Evolutionary conservation across 1,139 yeast species (phyloP).

Genomic region (Nakaseomyces bracarensis): DNA sequence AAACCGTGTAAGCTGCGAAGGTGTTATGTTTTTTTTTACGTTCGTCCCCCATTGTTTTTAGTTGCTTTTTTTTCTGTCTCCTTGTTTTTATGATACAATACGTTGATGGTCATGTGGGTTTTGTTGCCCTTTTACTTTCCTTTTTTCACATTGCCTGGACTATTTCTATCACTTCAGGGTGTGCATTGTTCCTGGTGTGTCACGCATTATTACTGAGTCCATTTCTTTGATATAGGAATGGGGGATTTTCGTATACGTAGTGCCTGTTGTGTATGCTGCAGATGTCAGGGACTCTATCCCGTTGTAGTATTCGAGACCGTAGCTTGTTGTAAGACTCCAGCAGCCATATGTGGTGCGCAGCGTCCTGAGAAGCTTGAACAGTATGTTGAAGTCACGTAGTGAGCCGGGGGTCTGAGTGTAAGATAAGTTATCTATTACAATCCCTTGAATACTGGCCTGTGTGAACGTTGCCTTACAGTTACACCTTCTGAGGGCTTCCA

Average conservation of each 20-base stretch:
- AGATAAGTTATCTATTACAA: slow-evolving; percentile 29
- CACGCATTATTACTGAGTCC: slow-evolving; percentile 24
- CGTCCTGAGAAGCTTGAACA: slow-evolving; percentile 17
- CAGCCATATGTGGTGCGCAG: slow-evolving; percentile 26
- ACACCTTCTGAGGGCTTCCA: slow-evolving; percentile 20
- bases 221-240: slow-evolving; percentile 20
- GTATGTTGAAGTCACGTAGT: slow-evolving; percentile 10
- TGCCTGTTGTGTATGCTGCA: slow-evolving; percentile 9
- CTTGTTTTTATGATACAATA: no score
- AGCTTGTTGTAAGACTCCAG: slow-evolving; percentile 25
- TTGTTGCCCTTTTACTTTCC: no score
- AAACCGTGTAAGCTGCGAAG: no score
- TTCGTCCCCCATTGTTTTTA: no score
- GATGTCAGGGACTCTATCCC: slow-evolving; percentile 21
- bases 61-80: no score
- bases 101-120: no score
- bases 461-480: slow-evolving; percentile 9
- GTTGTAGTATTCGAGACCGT: slow-evolving; percentile 26
- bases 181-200: slow-evolving; percentile 8
- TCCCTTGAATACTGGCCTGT: slow-evolving; percentile 17
- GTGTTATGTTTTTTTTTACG: no score
- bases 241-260: slow-evolving; percentile 19
- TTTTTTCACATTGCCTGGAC: no score
- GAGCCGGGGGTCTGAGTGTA: slow-evolving; percentile 15
- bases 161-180: background rate